A percentile compares a stretch with the other conserved stretches of the same genome.
Conservation (phyloP, 768 basidiomycete genomes). For the Boletellus emodensis region DNA sequence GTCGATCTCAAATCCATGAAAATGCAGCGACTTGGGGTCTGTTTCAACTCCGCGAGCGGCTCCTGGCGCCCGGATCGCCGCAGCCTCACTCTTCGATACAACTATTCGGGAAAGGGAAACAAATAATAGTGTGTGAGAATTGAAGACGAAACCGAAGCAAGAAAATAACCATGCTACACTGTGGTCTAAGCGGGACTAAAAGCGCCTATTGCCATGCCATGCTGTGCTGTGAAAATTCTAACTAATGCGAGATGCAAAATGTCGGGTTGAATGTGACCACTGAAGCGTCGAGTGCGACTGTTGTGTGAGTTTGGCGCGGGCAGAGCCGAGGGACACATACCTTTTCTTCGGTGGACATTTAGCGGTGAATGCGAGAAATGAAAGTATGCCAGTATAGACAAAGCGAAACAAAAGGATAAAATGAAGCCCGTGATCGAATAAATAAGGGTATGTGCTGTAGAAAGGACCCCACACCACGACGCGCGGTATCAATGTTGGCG, state of each 20-base stretch:
- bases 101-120: neutral
- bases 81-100: too few species aligned
- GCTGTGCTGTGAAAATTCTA: slow-evolving; percentile 16
- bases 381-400: neutral
- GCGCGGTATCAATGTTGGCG: slow-evolving; percentile 8
- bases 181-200: neutral
- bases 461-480: neutral
- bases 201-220: slow-evolving; percentile 14
- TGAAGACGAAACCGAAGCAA: neutral
- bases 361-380: neutral
- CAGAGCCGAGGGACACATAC: neutral
- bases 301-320: neutral
- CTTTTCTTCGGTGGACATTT: neutral
- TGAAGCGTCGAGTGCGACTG: neutral
- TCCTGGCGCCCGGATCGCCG: neutral
- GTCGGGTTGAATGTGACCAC: neutral
- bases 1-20: slow-evolving; percentile 5
- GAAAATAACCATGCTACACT: slow-evolving; percentile 6
- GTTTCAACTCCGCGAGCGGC: slow-evolving; percentile 17
- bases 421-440: neutral
- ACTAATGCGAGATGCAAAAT: slow-evolving; percentile 3
- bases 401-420: neutral
- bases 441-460: neutral
- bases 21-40: neutral
- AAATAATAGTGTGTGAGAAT: neutral